Percentiles rank a stretch among this genome's conserved stretches.
Evolutionary conservation across 768 basidiomycete species (phyloP).

Genomic region (Antrodiella citrinella): DNA sequence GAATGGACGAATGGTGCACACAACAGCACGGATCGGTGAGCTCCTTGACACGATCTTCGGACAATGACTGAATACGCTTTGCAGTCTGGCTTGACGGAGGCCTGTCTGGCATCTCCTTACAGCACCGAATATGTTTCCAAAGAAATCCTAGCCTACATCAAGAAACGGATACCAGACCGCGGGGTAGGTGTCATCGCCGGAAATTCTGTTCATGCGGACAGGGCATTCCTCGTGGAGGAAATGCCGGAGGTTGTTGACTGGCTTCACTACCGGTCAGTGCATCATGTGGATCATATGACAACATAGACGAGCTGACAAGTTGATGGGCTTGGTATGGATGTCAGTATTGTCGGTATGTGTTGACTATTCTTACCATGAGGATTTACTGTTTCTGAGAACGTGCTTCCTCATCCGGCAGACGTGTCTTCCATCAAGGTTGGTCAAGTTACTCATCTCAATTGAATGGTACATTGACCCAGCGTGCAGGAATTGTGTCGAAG

Average conservation of each 20-base stretch:
- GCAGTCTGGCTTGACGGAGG: slow-evolving; percentile 76
- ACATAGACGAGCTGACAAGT: background rate
- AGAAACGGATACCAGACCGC: slow-evolving; percentile 71
- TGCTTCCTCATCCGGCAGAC: slow-evolving; percentile 33
- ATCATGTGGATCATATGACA: background rate
- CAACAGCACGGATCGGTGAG: slow-evolving; percentile 70
- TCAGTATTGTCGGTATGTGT: slow-evolving; percentile 65
- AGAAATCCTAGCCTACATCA: slow-evolving; percentile 67
- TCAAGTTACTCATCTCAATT: background rate
- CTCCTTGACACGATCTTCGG: background rate
- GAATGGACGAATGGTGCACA: slow-evolving; percentile 87
- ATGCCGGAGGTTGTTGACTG: slow-evolving; percentile 79
- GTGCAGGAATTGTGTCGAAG: slow-evolving; percentile 62
- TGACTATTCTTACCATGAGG: background rate
- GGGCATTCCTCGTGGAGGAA: slow-evolving; percentile 58
- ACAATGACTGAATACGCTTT: background rate
- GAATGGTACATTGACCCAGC: background rate
- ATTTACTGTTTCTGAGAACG: background rate
- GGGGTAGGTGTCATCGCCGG: slow-evolving; percentile 71
- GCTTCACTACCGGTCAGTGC: slow-evolving; percentile 67
- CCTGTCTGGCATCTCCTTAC: slow-evolving; percentile 68
- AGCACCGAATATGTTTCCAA: slow-evolving; percentile 50
- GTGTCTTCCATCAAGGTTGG: slow-evolving; percentile 77
- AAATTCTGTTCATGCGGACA: slow-evolving; percentile 80
- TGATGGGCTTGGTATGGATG: background rate